Evolutionary conservation across 371 early-diverging fungal genomes (phyloP), one percentile per base, ranked within the genome.

Genomic region (Thermomucor indicae-seudaticae): DNA sequence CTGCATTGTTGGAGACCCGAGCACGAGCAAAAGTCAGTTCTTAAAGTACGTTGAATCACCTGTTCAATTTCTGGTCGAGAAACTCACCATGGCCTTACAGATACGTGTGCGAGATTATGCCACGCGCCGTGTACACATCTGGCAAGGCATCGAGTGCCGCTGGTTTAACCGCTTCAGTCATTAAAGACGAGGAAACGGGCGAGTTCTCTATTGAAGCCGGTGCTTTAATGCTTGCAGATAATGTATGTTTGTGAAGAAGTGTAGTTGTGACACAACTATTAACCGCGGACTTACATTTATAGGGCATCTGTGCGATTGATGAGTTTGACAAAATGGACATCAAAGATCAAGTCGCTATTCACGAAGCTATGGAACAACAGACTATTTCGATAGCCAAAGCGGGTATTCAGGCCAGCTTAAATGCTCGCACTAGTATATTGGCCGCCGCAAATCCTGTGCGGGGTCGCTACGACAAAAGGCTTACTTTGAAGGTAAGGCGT

Each of bases 351-450:
- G 98, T 98, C n/a, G 95, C 98, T 39, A 99, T 99, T 72, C 99
- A 99, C 84, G 99, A 99, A 80, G 99, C 99, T 14, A 99, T 99
- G 99, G 99, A 99, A 72, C 99, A 99, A 74, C 99, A 99, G 75
- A 99, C 98, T 1, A 99, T 99, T 49, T 91, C 93, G n/a, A 98
- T 99, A 57, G 90, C 98, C 35, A 99, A 99, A 64, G 99, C 99
- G 28, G 99, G 99, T 51, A 97, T 99, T 59, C 95, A 97, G 63
- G 98, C 99, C 16, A 97, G 97, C 32, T 78, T 99, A 57, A 99
- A 99, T 69, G 99, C 99, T 0, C 85, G 99, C 53, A 95, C 99
- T 4, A 93, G 97, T 31, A 95, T 99, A 47, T 75, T 99, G 31
- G 99, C 98, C 1, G 99, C 99, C 1, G 99, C 99, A 38, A 99